Evolutionary conservation across 176 grass and related monocot species (phyloP).

Genomic region (Musa itinerans): DNA sequence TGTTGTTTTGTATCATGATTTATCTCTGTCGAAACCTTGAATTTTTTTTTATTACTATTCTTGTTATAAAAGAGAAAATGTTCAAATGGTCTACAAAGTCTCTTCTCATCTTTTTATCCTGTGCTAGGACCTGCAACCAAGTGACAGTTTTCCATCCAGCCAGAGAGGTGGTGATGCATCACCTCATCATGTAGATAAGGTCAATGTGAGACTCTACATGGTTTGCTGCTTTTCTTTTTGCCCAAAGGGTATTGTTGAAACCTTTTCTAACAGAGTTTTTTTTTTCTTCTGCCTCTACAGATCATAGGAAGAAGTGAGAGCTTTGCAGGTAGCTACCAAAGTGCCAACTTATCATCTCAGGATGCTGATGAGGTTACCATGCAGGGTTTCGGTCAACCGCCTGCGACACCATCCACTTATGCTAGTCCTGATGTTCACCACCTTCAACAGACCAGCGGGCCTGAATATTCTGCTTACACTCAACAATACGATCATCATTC

Average conservation of each 20-base stretch:
- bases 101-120: neutral
- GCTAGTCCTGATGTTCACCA: constrained; percentile 46
- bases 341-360: constrained; percentile 20
- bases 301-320: constrained; percentile 49
- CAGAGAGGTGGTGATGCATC: constrained; percentile 19
- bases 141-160: neutral
- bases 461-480: constrained; percentile 47
- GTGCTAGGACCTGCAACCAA: neutral
- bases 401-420: constrained; percentile 45
- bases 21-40: no score
- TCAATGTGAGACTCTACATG: constrained; percentile 19
- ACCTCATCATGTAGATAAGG: constrained; percentile 44
- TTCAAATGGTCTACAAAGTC: neutral
- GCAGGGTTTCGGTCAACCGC: constrained; percentile 34
- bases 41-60: no score
- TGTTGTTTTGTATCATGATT: no score
- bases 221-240: neutral
- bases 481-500: constrained; percentile 57
- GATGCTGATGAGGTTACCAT: constrained; percentile 29
- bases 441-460: constrained; percentile 21
- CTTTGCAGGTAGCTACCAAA: constrained; percentile 44
- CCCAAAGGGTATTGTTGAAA: constrained; percentile 2
- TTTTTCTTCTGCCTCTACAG: constrained; percentile 29
- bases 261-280: neutral
- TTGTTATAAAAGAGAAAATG: no score